Evolutionary conservation across 1,139 yeast species (phyloP).

Genomic region (Ashbya aceris): DNA sequence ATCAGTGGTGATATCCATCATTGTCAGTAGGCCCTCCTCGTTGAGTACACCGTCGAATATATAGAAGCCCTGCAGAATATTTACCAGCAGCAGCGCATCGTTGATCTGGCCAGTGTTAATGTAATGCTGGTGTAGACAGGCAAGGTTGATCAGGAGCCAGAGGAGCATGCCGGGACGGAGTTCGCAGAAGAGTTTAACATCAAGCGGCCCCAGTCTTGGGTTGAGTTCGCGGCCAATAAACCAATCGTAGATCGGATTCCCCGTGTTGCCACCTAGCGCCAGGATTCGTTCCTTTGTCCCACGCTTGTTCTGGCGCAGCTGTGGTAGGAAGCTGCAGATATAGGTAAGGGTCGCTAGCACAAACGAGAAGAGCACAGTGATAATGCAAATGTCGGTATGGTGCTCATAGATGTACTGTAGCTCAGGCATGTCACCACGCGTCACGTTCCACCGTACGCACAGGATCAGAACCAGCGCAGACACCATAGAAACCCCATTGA

Average conservation of each 20-base stretch:
- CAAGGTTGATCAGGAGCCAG: constrained; percentile 71
- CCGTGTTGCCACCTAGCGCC: constrained; percentile 82
- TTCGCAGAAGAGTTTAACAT: constrained; percentile 85
- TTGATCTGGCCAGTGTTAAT: constrained; percentile 48
- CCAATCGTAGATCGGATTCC: constrained; percentile 76
- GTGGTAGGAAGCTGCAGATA: constrained; percentile 54
- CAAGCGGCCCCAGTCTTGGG: constrained; percentile 80
- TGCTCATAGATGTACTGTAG: constrained; percentile 64
- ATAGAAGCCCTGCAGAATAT: constrained; percentile 66
- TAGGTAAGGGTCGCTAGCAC: constrained; percentile 58
- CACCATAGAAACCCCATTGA: constrained; percentile 65
- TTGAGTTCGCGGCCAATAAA: constrained; percentile 94
- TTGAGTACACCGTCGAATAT: constrained; percentile 86
- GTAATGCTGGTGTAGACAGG: constrained; percentile 79
- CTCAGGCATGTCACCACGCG: constrained; percentile 63
- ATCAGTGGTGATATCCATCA: constrained; percentile 95
- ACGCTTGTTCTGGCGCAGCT: constrained; percentile 39
- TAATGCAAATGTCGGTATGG: constrained; percentile 53
- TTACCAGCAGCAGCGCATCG: constrained; percentile 66
- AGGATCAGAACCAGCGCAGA: constrained; percentile 39
- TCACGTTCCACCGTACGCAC: constrained; percentile 40
- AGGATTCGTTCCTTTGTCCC: constrained; percentile 60
- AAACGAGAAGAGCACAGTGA: constrained; percentile 56
- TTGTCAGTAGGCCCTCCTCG: constrained; percentile 79
- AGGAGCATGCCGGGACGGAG: constrained; percentile 88